Evolutionary conservation across 441 rosid genomes (phyloP), one percentile per base, ranked within the genome.

Genomic region (Adansonia grandidieri): DNA sequence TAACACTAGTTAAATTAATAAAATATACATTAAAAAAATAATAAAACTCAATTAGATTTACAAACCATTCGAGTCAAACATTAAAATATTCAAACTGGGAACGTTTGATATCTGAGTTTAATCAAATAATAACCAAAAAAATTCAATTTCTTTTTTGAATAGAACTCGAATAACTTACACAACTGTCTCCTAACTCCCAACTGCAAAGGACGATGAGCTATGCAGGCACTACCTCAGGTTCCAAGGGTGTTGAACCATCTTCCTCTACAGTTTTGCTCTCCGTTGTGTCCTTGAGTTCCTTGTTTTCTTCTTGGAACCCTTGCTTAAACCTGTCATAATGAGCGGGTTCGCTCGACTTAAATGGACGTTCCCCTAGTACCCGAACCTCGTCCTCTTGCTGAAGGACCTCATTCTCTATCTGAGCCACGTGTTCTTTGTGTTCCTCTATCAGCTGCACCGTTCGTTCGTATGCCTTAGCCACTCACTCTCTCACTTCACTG

Each of bases 401-500:
- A 37, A 91, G 81, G 24, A 89, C 91, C 74, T 89, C 92, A 83
- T 88, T 89, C 78, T 89, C 86, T 0, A 91, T 73, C 78, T 82
- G 76, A 22, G 90, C 89, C 72, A 88, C 91, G 2, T 76, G 88
- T 77, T 88, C 90, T 73, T 79, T 91, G 86, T 90, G 95, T 72
- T 85, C 87, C 65, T 86, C 88, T 71, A 91, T 82, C 82, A 91
- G 40, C 78, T 87, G 79, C 15, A 88, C 56, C 1, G 93, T 88
- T 11, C 67, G 81, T 4, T 80, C 85, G 57, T 89, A 86, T 7
- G 91, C 91, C 85, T 83, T 85, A 48, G 48, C 83, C 24, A 88
- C 91, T 88, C 87, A 86, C 73, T 91, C 91, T 76, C 92, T 84
- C 0, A 89, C 93, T 78, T 89, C 92, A 9, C 19, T 73, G 69